A percentile compares a stretch with the other conserved stretches of the same genome.
These are phyloP conservation scores for Cladosporium sp. DNA, from an alignment of 2,329 filamentous ascomycete species.

Conservation along the genomic window DNA sequence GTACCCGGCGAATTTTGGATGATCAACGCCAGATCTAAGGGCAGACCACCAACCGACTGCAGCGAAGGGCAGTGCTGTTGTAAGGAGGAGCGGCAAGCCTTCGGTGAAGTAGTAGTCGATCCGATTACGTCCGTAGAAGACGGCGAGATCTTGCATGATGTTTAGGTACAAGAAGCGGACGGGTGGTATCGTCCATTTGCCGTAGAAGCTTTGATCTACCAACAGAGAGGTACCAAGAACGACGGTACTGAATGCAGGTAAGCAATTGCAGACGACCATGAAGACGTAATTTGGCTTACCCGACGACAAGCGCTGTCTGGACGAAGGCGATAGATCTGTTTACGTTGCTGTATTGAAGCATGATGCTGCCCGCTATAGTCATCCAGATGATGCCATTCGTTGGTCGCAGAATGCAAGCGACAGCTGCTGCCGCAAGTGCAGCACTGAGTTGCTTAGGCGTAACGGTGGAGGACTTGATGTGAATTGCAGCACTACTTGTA, in stretches of 20 bases:
- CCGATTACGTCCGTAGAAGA: slow-evolving; percentile 88
- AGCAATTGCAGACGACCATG: neutral
- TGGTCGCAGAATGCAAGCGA: slow-evolving; percentile 80
- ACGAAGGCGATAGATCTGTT: neutral
- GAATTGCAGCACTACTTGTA: neutral
- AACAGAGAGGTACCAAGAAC: slow-evolving; percentile 61
- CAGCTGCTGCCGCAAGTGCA: slow-evolving; percentile 67
- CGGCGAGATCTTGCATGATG: slow-evolving; percentile 76
- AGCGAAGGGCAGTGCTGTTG: slow-evolving; percentile 75
- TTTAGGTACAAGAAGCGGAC: slow-evolving; percentile 89
- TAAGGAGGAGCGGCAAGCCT: slow-evolving; percentile 81
- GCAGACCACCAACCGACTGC: slow-evolving; percentile 58
- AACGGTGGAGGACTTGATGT: neutral
- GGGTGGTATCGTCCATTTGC: slow-evolving; percentile 81
- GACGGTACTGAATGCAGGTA: slow-evolving; percentile 17
- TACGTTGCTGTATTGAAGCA: slow-evolving; percentile 40
- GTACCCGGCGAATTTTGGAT: slow-evolving; percentile 23
- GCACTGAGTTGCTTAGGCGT: neutral
- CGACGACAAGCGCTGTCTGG: neutral
- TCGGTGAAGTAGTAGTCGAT: slow-evolving; percentile 93
- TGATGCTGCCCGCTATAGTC: slow-evolving; percentile 55
- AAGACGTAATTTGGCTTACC: neutral
- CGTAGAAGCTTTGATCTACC: slow-evolving; percentile 76
- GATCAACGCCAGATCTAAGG: slow-evolving; percentile 18
- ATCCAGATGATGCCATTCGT: slow-evolving; percentile 88